These are phyloP conservation scores for Solanum corneliomulleri DNA, from an alignment of 257 asterid genomes.

Conservation along the genomic window DNA sequence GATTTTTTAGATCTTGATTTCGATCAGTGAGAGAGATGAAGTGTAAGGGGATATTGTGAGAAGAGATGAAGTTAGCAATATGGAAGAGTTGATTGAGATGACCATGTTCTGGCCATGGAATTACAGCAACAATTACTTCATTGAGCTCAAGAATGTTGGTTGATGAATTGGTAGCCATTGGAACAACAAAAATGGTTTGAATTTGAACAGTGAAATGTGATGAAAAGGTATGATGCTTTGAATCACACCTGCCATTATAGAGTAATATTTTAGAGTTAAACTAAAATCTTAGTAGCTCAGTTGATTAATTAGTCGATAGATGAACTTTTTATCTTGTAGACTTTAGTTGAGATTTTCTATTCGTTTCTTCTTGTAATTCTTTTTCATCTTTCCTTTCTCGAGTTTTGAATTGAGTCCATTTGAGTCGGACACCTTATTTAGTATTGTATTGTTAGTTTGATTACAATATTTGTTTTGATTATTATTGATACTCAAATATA, in stretches of 20 bases:
- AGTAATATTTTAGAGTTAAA: fast-evolving
- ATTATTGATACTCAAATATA: no score
- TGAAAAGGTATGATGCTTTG: background rate
- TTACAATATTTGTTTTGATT: no score
- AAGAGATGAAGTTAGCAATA: background rate
- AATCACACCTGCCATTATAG: background rate
- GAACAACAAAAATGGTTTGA: background rate
- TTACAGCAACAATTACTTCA: background rate
- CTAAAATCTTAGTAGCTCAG: background rate
- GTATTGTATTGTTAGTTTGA: no score
- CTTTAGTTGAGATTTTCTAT: no score
- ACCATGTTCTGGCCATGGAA: background rate
- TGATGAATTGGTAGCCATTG: background rate
- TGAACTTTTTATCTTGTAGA: no score
- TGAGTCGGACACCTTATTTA: background rate
- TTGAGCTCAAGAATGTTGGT: background rate
- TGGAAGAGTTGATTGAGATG: background rate
- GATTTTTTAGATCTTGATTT: background rate
- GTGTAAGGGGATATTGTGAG: background rate
- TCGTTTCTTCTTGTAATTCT: background rate
- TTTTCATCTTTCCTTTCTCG: background rate
- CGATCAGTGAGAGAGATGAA: background rate
- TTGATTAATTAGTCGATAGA: no score
- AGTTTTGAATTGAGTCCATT: background rate
- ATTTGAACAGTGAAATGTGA: background rate